phyloP scores from a whole-genome alignment of 2,329 filamentous ascomycete species.

The Shiraia bambusicola region DNA sequence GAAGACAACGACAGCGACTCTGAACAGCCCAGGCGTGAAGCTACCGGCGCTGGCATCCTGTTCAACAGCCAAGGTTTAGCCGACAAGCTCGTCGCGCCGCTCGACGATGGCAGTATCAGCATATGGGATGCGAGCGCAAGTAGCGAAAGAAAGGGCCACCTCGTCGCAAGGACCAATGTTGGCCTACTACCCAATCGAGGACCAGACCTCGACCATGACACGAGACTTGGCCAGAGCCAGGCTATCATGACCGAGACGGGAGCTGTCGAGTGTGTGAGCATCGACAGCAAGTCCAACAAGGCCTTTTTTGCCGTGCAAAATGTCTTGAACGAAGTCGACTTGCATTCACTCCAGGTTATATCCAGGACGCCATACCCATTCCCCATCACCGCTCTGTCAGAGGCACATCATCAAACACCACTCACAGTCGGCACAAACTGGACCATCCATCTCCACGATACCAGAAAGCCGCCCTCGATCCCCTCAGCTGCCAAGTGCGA shows the following conservation, averaged over 20 bases:
- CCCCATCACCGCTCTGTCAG: slow-evolving; percentile 80
- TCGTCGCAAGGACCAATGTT: slow-evolving; percentile 65
- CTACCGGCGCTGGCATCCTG: slow-evolving; percentile 69
- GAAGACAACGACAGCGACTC: slow-evolving; percentile 41
- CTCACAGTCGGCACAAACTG: slow-evolving; percentile 81
- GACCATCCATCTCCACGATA: slow-evolving; percentile 81
- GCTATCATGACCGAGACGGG: slow-evolving; percentile 68
- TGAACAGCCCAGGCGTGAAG: slow-evolving; percentile 57
- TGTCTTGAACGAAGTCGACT: slow-evolving; percentile 77
- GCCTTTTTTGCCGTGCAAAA: slow-evolving; percentile 81
- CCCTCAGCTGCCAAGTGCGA: slow-evolving; percentile 26
- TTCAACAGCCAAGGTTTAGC: slow-evolving; percentile 58
- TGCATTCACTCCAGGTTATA: slow-evolving; percentile 69
- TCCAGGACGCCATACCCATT: slow-evolving; percentile 74
- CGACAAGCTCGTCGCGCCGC: slow-evolving; percentile 68
- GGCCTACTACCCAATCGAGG: slow-evolving; percentile 66
- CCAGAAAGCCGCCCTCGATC: slow-evolving; percentile 50
- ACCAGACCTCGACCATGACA: slow-evolving; percentile 44
- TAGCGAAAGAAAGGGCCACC: slow-evolving; percentile 63
- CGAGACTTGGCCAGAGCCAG: slow-evolving; percentile 47
- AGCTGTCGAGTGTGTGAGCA: slow-evolving; percentile 79
- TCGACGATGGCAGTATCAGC: slow-evolving; percentile 86
- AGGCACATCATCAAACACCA: slow-evolving; percentile 65
- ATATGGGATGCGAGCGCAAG: slow-evolving; percentile 67
- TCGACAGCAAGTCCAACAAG: slow-evolving; percentile 66